A percentile compares a stretch with the other conserved stretches of the same genome.
Evolutionary conservation across 768 basidiomycete species (phyloP).

Genomic region (Lentinula raphanica): DNA sequence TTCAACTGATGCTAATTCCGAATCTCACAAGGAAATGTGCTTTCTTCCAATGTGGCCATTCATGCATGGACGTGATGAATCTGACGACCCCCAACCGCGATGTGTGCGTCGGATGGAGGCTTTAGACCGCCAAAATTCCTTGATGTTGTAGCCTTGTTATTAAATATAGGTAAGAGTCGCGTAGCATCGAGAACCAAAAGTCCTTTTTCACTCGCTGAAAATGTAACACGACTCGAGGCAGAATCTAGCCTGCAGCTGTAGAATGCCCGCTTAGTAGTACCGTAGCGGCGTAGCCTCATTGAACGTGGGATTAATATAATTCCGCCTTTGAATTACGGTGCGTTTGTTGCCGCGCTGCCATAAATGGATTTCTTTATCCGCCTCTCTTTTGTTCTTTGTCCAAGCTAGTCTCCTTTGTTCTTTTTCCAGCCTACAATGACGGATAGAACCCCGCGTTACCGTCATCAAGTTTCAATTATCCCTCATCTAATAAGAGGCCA

Average conservation of each 20-base stretch:
- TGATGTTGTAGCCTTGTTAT: background rate
- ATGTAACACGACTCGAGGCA: no score
- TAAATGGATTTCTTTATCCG: background rate
- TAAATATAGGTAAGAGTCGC: no score
- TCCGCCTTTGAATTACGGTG: background rate
- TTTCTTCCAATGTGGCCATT: conserved; percentile 6
- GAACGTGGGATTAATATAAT: background rate
- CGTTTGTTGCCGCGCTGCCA: background rate
- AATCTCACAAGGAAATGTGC: conserved; percentile 8
- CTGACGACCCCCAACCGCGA: conserved; percentile 1
- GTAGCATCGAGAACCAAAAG: no score
- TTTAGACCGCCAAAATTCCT: background rate
- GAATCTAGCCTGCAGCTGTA: no score
- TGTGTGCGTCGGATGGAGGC: background rate
- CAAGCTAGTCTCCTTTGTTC: background rate
- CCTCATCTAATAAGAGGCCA: background rate
- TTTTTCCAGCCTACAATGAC: background rate
- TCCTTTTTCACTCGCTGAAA: no score
- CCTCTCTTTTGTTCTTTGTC: background rate
- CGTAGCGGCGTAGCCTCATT: background rate
- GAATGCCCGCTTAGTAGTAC: no score
- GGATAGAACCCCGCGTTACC: background rate
- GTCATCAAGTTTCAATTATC: background rate
- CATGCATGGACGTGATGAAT: background rate
- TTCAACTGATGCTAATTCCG: no score